A percentile compares a stretch with the other conserved stretches of the same genome.
Evolutionary conservation across 2,329 filamentous ascomycete species (phyloP).

Genomic region (Venturia carpophila): DNA sequence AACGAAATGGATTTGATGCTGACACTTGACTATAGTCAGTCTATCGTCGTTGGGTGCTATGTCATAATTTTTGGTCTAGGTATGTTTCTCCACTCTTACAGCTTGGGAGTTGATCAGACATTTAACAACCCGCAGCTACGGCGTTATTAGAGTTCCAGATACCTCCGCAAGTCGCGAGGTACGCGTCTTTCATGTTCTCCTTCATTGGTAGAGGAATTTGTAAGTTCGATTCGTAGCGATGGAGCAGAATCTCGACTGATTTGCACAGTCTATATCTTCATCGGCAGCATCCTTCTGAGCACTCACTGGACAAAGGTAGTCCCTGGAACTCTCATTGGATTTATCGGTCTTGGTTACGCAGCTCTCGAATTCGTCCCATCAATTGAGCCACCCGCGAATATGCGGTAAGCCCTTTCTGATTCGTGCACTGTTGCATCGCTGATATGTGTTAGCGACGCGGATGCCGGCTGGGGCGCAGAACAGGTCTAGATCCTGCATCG

Average conservation of each 20-base stretch:
- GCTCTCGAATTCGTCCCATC: constrained; percentile 44
- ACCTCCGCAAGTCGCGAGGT: constrained; percentile 82
- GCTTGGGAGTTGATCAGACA: not conserved
- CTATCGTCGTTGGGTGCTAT: constrained; percentile 74
- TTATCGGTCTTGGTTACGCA: constrained; percentile 69
- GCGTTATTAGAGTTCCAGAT: constrained; percentile 70
- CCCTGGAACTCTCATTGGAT: constrained; percentile 67
- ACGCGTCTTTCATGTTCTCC: constrained; percentile 96
- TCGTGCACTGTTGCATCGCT: not conserved
- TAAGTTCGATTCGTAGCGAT: constrained; percentile 44
- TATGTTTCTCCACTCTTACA: constrained; percentile 38
- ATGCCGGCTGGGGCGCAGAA: constrained; percentile 46
- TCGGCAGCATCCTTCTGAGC: constrained; percentile 77
- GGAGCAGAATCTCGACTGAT: constrained; percentile 7
- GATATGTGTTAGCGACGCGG: constrained; percentile 36
- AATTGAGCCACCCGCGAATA: constrained; percentile 47
- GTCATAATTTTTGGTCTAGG: constrained; percentile 84
- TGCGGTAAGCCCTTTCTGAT: constrained; percentile 33
- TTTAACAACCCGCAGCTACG: not conserved
- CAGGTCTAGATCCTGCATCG: constrained; percentile 35
- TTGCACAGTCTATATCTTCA: constrained; percentile 81
- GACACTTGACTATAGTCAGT: constrained; percentile 43
- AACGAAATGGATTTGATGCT: not conserved
- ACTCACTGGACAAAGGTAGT: constrained; percentile 59
- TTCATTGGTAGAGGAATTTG: constrained; percentile 93